Evolutionary conservation across 805 yeast genomes (phyloP), one percentile per base, ranked within the genome.

Genomic region (Yamadazyma sp.): DNA sequence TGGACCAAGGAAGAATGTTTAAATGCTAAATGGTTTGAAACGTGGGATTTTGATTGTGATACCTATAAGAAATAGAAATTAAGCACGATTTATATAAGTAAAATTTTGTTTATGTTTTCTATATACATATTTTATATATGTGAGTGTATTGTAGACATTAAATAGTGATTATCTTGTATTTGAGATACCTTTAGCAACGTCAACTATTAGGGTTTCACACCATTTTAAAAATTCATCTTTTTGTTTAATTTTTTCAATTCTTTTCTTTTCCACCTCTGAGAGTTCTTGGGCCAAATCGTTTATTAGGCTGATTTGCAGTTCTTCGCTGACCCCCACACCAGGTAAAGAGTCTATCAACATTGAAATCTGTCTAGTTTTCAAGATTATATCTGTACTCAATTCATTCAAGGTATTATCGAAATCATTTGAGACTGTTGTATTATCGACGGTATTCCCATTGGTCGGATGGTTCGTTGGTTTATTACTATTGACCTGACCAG

Each of bases 281-380:
- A 89, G 60, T 45, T 85, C 86, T 29, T 56, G 54, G 31, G 85
- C 82, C 30, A 93, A 62, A 10, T 65, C 67, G 33, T 72, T 74
- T 12, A 91, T 84, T 40, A 73, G 71, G 18, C 63, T 60, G 54
- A 88, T 55, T 58, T 89, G 98, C 36, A 77, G 81, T 29, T 71
- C 75, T 16, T 85, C 83, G 1, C 89, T 77, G 1, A 83, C 89
- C 7, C 94, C 96, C 2, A 87, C 86, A 9, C 97, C 98, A 0
- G 98, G 98, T 27, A 91, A 65, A 2, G 95, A 78, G 52, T 86
- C 94, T 25, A 91, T 88, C 18, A 91, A 74, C 50, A 85, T 80
- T 25, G 86, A 75, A 11, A 91, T 84, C 56, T 93, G 98, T 48
- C 94, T 75, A 4, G 94, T 77, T 52, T 89, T 89, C 39, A 87